These are phyloP conservation scores for Clitopilus passeckerianus DNA, from an alignment of 768 basidiomycete species.

Conservation along the genomic window DNA sequence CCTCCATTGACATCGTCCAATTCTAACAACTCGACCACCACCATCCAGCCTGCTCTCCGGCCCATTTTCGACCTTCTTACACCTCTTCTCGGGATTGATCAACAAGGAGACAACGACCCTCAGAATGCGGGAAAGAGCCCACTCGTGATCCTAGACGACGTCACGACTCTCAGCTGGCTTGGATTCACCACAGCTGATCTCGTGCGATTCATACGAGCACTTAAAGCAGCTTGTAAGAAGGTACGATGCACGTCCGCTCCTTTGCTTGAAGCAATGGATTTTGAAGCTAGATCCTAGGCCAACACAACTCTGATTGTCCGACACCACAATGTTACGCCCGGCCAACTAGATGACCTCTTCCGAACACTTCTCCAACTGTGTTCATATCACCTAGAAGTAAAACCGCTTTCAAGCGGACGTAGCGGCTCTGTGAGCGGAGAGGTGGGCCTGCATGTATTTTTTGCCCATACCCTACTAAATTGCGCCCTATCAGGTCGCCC, in stretches of 20 bases:
- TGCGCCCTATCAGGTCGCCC: slow-evolving; percentile 41
- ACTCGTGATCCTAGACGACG: slow-evolving; percentile 68
- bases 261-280: background rate
- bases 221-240: slow-evolving; percentile 52
- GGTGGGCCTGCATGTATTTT: slow-evolving; percentile 30
- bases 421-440: slow-evolving; percentile 79
- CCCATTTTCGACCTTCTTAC: slow-evolving; percentile 31
- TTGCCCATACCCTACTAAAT: background rate
- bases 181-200: slow-evolving; percentile 51
- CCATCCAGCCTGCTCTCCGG: slow-evolving; percentile 21
- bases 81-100: slow-evolving; percentile 12
- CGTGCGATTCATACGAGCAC: slow-evolving; percentile 52
- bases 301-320: slow-evolving; percentile 55
- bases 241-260: slow-evolving; percentile 21
- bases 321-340: slow-evolving; percentile 54
- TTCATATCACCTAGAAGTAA: slow-evolving; percentile 68
- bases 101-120: slow-evolving; percentile 2
- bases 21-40: background rate
- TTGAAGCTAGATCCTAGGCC: slow-evolving; percentile 25
- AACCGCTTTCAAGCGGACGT: slow-evolving; percentile 65
- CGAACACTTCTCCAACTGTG: slow-evolving; percentile 56
- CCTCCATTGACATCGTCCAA: slow-evolving; percentile 8
- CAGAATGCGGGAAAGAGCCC: slow-evolving; percentile 1
- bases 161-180: slow-evolving; percentile 67
- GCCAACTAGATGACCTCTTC: slow-evolving; percentile 58